These are phyloP conservation scores for Aspergillus puulaauensis DNA, from an alignment of 2,329 filamentous ascomycete species.

Conservation along the genomic window DNA sequence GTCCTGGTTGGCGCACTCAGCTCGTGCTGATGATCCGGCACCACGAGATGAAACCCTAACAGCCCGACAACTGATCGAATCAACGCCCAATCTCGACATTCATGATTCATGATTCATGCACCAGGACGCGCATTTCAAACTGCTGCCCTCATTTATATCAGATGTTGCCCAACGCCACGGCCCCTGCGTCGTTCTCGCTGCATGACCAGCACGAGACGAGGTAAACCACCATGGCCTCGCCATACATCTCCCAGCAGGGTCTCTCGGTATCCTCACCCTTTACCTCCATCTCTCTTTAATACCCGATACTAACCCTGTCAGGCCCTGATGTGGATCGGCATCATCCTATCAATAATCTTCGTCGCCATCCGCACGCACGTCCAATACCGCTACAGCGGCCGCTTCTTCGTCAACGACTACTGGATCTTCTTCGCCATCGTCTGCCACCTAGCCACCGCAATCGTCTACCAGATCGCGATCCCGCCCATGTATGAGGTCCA, in stretches of 20 bases:
- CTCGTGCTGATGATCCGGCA: not conserved
- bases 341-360: not conserved
- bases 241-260: not conserved
- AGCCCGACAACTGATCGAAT: too few species aligned
- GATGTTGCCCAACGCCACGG: too few species aligned
- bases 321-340: slow-evolving; percentile 4
- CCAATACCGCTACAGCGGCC: not conserved
- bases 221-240: not conserved
- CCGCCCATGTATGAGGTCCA: slow-evolving; percentile 4
- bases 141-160: too few species aligned
- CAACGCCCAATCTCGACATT: not conserved
- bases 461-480: slow-evolving; percentile 5
- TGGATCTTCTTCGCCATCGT: slow-evolving; percentile 2
- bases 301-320: not conserved
- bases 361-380: slow-evolving; percentile 1
- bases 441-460: slow-evolving; percentile 1
- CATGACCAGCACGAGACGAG: too few species aligned
- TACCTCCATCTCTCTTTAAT: too few species aligned
- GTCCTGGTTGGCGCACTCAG: not conserved
- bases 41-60: too few species aligned
- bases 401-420: slow-evolving; percentile 1
- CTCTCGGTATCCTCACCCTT: not conserved
- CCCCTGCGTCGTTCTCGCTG: too few species aligned
- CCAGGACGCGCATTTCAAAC: too few species aligned
- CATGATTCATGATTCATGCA: not conserved